A percentile compares a stretch with the other conserved stretches of the same genome.
Evolutionary conservation across 2,329 filamentous ascomycete genomes (phyloP).

Genomic region (Pyrenophora graminea): DNA sequence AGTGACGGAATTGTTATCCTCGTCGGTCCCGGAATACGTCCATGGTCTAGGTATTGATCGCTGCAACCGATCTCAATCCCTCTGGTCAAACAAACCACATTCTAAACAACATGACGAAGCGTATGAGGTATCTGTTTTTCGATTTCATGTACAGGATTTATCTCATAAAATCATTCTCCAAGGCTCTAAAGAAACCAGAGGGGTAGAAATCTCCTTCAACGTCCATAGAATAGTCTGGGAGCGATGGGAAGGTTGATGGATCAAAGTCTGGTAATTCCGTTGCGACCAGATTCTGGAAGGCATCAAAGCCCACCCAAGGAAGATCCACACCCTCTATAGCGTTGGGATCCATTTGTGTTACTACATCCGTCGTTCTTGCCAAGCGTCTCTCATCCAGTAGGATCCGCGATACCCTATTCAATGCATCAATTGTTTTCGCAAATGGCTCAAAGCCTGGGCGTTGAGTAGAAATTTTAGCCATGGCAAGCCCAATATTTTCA

Average conservation of each 20-base stretch:
- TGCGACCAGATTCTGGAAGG: conserved; percentile 14
- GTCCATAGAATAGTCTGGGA: conserved; percentile 22
- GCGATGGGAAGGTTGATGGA: conserved; percentile 15
- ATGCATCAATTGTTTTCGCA: conserved; percentile 33
- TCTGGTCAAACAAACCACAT: too few relatives aligned
- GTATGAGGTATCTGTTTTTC: too few relatives aligned
- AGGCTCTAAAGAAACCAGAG: conserved; percentile 30
- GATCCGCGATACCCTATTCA: conserved; percentile 35
- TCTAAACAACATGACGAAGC: too few relatives aligned
- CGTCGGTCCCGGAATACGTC: not conserved
- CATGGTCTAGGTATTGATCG: too few relatives aligned
- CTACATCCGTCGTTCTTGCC: not conserved
- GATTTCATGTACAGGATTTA: too few relatives aligned
- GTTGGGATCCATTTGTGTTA: too few relatives aligned
- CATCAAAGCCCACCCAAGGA: conserved; percentile 7
- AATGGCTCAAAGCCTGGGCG: conserved; percentile 27
- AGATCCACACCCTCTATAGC: not conserved
- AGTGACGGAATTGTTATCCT: conserved; percentile 17
- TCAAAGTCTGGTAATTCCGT: conserved; percentile 22
- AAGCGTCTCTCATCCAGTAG: conserved; percentile 28
- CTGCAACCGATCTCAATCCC: too few relatives aligned
- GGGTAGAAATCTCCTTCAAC: conserved; percentile 29
- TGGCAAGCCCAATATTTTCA: conserved; percentile 26
- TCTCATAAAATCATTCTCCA: conserved; percentile 33
- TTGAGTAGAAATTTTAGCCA: conserved; percentile 22